Base-by-base conservation (phyloP, 2,329 filamentous ascomycete species). In the Xylariomycetidae sp. region DNA sequence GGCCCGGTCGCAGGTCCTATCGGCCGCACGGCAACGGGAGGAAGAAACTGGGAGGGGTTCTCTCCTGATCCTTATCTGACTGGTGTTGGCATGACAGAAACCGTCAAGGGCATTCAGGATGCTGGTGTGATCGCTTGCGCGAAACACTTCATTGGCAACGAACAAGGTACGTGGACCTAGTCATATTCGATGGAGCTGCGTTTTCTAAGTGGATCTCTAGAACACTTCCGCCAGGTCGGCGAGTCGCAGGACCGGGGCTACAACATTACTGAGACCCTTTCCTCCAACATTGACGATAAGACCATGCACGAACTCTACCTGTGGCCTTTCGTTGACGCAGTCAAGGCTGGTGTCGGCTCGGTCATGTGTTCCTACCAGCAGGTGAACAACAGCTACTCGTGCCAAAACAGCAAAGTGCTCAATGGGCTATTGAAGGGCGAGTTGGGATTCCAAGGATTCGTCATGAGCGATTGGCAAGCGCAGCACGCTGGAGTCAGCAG, bases 381-480 rank as follows among this genome's bases (percentile, higher is more conserved):
- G 51, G 56, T 88, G 59, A 94, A 94, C 65, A 87, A 87, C 59
- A 86, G 79, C 6, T 88, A 88, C 47, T 72, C 62, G 14, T 92
- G 87, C 61, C 83, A 90, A 51, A 92, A 92, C 64, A 83, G 80
- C 18, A 80, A 84, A 50, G 60, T 83, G 8, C 63, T 88, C 45
- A 92, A 92, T 53, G 77, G 80, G 27, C 62, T 92, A 3, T 67
- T 92, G 47, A 92, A 92, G 64, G 73, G 74, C 17, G 85, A 92
- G 59, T 69, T 90, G 1, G 85, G 84, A 26, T 90, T 90, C 63
- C 83, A 88, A 46, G 85, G 85, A 0, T 87, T 87, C 49, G 72
- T 90, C 37, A 79, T 86, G 74, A 78, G 73, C n/a, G 86, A 94
- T 56, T 92, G 85, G 83, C 67, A 74, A 45, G 86, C 83, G 4